Evolutionary conservation across 768 basidiomycete species (phyloP).

Genomic region (Hortiboletus flavorubellus): DNA sequence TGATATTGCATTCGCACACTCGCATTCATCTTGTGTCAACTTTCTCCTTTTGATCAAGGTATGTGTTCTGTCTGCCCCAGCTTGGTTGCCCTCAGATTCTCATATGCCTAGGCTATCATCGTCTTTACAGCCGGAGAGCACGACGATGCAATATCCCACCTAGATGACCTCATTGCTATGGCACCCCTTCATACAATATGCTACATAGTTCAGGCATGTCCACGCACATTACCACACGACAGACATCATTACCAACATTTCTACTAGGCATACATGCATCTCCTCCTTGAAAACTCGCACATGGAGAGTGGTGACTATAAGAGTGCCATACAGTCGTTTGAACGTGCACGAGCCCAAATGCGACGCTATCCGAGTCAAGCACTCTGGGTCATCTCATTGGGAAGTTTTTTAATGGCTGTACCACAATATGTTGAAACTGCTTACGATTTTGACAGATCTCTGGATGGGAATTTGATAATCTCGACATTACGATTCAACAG

Average conservation of each 20-base stretch:
- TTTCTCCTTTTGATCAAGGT: background rate
- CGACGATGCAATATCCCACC: background rate
- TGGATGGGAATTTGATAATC: no score
- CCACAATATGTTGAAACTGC: no score
- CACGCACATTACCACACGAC: no score
- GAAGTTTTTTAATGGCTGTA: background rate
- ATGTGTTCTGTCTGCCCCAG: background rate
- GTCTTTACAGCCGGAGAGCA: background rate
- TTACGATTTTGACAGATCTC: no score
- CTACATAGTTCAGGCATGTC: background rate
- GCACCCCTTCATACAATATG: background rate
- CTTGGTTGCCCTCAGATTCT: background rate
- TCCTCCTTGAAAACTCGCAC: background rate
- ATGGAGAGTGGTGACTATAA: background rate
- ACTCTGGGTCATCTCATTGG: background rate
- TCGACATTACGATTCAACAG: no score
- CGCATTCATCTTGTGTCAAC: background rate
- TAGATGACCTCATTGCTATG: background rate
- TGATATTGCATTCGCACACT: background rate
- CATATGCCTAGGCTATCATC: background rate
- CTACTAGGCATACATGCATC: background rate
- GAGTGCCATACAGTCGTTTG: background rate
- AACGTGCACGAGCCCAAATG: background rate
- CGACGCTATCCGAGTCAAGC: background rate
- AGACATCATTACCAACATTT: background rate